Base-by-base conservation (phyloP, 129 eudicot species). In the Lonicera japonica region DNA sequence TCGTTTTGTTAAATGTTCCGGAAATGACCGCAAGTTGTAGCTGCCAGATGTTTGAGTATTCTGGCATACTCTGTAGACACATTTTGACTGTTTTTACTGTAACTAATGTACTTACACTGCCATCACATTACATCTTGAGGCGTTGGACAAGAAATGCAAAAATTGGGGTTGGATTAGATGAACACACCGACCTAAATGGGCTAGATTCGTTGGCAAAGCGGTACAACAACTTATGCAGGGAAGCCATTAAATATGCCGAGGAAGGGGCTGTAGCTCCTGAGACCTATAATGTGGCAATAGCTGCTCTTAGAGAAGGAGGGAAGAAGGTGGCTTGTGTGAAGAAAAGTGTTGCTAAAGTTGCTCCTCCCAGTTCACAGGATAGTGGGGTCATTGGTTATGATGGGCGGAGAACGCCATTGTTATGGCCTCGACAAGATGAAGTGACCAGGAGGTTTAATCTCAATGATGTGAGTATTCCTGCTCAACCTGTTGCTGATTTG, bases 381-480 rank as follows among this genome's bases (percentile, higher is more conserved):
- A 70, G 70, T 76, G 50, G 50, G 13, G 81, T 70, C 56, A 52
- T 69, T 62, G 79, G 84, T 61, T 76, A 73, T 76, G 91, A 79
- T 68, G 89, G 79, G 65, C 67, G 77, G 21, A 74, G 83, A 64
- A 68, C 77, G 54, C 97, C 95, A 21, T 76, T 79, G 39, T 61
- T 90, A 50, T 90, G 97, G 97, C 97, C 97, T 38, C 75, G 80
- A 18, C 95, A 90, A 77, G 95, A 86, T 81, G 97, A 90, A 67
- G 70, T 76, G 17, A 69, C 77, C 8, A 68, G 67, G 25, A 80
- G 83, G 24, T 83, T 90, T 67, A 86, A 86, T 75, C 95, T 86
- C 58, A 83, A 83, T 75, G 95, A 83, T 81, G 68, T 66, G 61
- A 76, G 84, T 57, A 59, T 66, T 68, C 58, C 70, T 66, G 73